Evolutionary conservation across 2,329 filamentous ascomycete species (phyloP), one percentile per base, ranked within the genome.

Genomic region (Blastomyces silverae): DNA sequence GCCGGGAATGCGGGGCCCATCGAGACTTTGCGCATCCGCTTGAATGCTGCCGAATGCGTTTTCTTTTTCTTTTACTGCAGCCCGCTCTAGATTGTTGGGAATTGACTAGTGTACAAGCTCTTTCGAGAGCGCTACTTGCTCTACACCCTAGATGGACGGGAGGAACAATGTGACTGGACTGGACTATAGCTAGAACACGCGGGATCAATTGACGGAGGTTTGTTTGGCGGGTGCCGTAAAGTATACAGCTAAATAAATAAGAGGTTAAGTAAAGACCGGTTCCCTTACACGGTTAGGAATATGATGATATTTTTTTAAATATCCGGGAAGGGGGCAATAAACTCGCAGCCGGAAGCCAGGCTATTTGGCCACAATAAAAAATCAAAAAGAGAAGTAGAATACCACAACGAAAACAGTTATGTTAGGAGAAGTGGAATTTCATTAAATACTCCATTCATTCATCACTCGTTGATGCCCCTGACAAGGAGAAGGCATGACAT

Each of bases 381-480:
- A 5, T 34, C 31, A 37, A 37, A 37, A 37, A 10, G 8, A 39
- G 22, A 39, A 22, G 39, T 7, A n/a, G 7, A n/a, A 42, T 34
- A 56, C 17, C 28, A 37, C n/a, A 22, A 37, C 8, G 8, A 10
- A n/a, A 20, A 22, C 11, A 8, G 5, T 56, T 6, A 37, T 37
- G 20, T 39, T 58, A 44, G 15, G 13, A 42, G 37, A 39, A 42
- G n/a, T 42, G 34, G 37, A 44, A 44, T 48, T 22, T 48, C 44
- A 46, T 34, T 61, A 28, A 56, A 61, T 61, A 48, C 28, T 25
- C 42, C 48, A 61, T 31, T 34, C 25, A 61, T 61, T 61, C 58
- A 37, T 61, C 31, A 50, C 34, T 48, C 58, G 22, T 46, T 48
- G n/a, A 15, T 34, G 31, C 58, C 42, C 25, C n/a, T 50, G 39